Base-by-base conservation (phyloP, 352 stramenopile genomes). In the Discostella stelligera region DNA sequence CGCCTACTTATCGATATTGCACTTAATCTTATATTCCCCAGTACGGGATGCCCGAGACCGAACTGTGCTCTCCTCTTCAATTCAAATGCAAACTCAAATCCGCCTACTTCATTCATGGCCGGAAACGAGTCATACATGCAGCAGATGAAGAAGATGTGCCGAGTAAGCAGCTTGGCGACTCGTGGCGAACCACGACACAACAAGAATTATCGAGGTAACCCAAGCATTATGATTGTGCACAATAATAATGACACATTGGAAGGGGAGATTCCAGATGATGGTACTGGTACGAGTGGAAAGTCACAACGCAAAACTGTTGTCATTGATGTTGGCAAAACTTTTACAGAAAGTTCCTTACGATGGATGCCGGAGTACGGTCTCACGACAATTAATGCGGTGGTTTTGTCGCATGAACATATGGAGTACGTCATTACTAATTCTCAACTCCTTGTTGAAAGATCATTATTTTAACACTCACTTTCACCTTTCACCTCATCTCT, bases 291-390 rank as follows among this genome's bases (percentile, higher is more conserved):
- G 3, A 37, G 13, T 11, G 14, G 66, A 3, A 32, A 71, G 30
- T 32, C 39, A 7, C 20, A 3, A 21, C 48, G 48, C 21, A 77
- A 80, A 66, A 88, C 86, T 39, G 79, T 93, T 52, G 54, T 93
- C 18, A 91, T 93, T 75, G 88, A 93, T 70, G 84, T 84, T 37
- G 88, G 88, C 9, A 93, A 93, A 62, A 93, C 88, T 13, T 93
- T 93, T 71, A 87, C 86, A 50, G 88, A 93, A 74, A 71, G 49
- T 68, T 59, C 86, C 27, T 30, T 92, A 11, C 49, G 88, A 73
- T 93, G 88, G 88, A 89, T 91, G 75, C 88, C 88, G 32, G 27
- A 70, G 27, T 41, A 74, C 54, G 48, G 74, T 39, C 84, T 92
- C 59, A 46, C 80, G 39, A 61, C 54, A 27, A 77, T 93, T 32